Evolutionary conservation across 2,329 filamentous ascomycete genomes (phyloP), one percentile per base, ranked within the genome.

Genomic region (Penicillium sp.): DNA sequence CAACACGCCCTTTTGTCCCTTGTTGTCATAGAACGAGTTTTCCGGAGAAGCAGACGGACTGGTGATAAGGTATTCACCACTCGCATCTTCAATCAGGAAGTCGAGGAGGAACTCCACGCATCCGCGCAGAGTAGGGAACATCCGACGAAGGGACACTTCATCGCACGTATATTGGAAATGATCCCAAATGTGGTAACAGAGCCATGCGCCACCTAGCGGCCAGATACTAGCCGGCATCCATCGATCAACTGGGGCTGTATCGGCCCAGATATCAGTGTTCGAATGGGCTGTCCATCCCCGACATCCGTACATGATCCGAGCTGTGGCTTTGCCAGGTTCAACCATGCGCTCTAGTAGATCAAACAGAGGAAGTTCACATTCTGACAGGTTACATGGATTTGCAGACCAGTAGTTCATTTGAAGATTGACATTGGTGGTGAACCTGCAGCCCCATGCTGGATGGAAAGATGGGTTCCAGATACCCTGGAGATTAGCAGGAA

Each of bases 361-460:
- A 33, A 80, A 76, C 0, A 82, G 53, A 0, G 79, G 77, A 1
- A 68, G 50, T 17, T 78, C 73, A 3, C 71, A 75, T 42, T 77
- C 75, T 0, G 30, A 77, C 44, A 81, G 75, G 0, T 81, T 73
- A 0, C 80, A 82, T 50, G 82, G 76, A 33, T 84, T 81, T 2
- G 78, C 77, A 1, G 71, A 72, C 82, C 83, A 86, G 59, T 85
- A 79, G 57, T 85, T 85, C 83, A 85, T 85, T 60, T 86, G 81
- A 0, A 85, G 57, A 55, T 86, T 86, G 62, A 86, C 83, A 57
- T 86, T 82, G 40, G 78, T 74, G 42, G 84, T 82, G 54, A 84
- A 86, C 59, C 85, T 82, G 4, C 73, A 78, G 11, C 77, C 76
- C 83, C 83, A 84, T 1, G 78, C 76, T 2, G 77, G 72, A 2